These are phyloP conservation scores for Aspergillus neoniger DNA, from an alignment of 2,329 filamentous ascomycete species.

Conservation along the genomic window DNA sequence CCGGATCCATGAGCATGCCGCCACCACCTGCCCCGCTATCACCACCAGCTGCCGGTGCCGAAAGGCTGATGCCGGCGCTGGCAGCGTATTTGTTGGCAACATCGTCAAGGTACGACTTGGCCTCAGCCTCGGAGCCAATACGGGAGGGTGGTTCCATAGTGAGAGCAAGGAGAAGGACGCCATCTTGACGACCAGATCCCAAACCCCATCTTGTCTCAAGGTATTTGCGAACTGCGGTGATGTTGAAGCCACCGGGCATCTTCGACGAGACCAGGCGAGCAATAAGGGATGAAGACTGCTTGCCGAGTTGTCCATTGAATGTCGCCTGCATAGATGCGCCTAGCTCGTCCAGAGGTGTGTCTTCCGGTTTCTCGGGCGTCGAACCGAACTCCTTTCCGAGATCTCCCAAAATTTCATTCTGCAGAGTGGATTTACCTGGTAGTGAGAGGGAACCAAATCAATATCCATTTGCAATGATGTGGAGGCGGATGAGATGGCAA, in stretches of 20 bases:
- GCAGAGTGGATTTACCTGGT: conserved; percentile 92
- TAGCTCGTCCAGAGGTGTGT: conserved; percentile 92
- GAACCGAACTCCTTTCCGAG: conserved; percentile 98
- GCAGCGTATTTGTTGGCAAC: conserved; percentile 86
- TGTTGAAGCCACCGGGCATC: conserved; percentile 99
- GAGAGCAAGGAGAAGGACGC: conserved; percentile 80
- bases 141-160: conserved; percentile 91
- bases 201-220: conserved; percentile 93
- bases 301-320: conserved; percentile 98
- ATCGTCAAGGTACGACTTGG: conserved; percentile 88
- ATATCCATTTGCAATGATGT: conserved; percentile 10
- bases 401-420: conserved; percentile 98
- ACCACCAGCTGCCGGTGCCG: conserved; percentile 69
- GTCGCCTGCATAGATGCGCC: conserved; percentile 94
- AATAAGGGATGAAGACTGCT: conserved; percentile 90
- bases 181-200: conserved; percentile 82
- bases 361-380: conserved; percentile 97
- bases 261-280: conserved; percentile 96
- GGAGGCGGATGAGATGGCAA: background rate
- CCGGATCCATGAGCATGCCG: conserved; percentile 99
- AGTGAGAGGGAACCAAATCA: background rate
- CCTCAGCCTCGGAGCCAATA: conserved; percentile 84
- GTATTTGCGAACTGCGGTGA: conserved; percentile 92
- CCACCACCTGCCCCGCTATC: conserved; percentile 69
- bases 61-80: conserved; percentile 78